Conservation (phyloP, 2,329 filamentous ascomycete species). For the Berkeleyomyces basicola region DNA sequence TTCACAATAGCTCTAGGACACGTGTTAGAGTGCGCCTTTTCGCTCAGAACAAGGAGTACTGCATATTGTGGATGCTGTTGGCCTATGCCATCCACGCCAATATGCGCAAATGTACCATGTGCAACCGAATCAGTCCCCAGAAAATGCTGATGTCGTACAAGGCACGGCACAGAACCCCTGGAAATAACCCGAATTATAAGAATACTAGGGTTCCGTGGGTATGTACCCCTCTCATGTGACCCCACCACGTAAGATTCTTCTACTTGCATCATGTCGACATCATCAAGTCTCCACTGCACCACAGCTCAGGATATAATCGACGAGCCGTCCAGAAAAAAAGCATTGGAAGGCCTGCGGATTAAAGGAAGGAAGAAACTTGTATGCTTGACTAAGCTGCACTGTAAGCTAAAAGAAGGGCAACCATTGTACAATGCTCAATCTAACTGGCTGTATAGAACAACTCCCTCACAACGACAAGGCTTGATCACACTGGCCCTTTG, state of each 20-base stretch:
- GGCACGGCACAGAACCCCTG: not conserved
- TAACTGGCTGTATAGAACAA: not conserved
- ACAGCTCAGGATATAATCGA: not conserved
- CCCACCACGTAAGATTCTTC: not conserved
- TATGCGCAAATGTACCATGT: not conserved
- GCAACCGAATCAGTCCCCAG: not conserved
- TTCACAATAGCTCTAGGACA: not conserved
- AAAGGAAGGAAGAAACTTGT: not conserved
- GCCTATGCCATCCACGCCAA: not conserved
- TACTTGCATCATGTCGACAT: not conserved
- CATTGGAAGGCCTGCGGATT: not conserved
- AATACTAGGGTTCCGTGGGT: not conserved
- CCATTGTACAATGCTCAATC: not conserved
- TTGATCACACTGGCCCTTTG: not conserved
- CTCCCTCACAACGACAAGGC: not conserved
- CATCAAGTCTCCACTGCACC: constrained; percentile 4
- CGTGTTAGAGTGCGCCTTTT: not conserved
- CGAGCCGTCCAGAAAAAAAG: not conserved
- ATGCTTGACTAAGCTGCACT: not conserved
- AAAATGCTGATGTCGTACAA: not conserved
- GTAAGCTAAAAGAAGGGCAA: not conserved
- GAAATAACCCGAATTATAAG: not conserved
- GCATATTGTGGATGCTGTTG: not conserved
- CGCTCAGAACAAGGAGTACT: not conserved
- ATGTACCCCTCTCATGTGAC: constrained; percentile 7